Conservation (phyloP, 345 rosid species). For the Salix caprea region DNA sequence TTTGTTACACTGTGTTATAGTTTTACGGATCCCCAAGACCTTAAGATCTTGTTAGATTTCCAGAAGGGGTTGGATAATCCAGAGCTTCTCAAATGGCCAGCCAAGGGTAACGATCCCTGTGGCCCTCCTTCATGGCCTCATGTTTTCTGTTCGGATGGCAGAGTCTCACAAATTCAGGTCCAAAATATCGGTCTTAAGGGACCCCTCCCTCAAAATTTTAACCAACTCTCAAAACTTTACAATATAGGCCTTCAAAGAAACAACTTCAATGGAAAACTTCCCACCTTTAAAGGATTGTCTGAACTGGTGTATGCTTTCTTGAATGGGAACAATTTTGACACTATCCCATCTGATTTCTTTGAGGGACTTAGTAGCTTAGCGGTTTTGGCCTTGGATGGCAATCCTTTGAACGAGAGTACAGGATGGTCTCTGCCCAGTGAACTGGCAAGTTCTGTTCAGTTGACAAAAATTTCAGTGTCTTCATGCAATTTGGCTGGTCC, state of each 20-base stretch:
- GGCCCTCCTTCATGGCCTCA: constrained; percentile 53
- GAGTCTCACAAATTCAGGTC: constrained; percentile 49
- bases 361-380: constrained; percentile 34
- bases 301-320: constrained; percentile 38
- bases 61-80: constrained; percentile 46
- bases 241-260: constrained; percentile 53
- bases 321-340: constrained; percentile 40
- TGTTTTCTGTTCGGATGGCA: constrained; percentile 40
- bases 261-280: constrained; percentile 36
- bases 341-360: constrained; percentile 45
- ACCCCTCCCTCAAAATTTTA: constrained; percentile 37
- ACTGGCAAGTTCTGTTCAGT: constrained; percentile 31
- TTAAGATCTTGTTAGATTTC: constrained; percentile 44
- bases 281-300: constrained; percentile 41
- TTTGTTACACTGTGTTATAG: constrained; percentile 18
- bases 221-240: constrained; percentile 37
- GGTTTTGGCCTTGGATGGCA: constrained; percentile 47
- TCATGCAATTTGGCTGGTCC: constrained; percentile 41
- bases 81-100: constrained; percentile 50
- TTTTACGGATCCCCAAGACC: constrained; percentile 41
- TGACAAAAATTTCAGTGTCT: constrained; percentile 35
- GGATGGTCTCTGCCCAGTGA: constrained; percentile 47
- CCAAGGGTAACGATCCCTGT: constrained; percentile 40
- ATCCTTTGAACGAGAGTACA: constrained; percentile 32
- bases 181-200: constrained; percentile 42